These are phyloP conservation scores for Ilyonectria sp. DNA, from an alignment of 2,329 filamentous ascomycete species.

Conservation along the genomic window DNA sequence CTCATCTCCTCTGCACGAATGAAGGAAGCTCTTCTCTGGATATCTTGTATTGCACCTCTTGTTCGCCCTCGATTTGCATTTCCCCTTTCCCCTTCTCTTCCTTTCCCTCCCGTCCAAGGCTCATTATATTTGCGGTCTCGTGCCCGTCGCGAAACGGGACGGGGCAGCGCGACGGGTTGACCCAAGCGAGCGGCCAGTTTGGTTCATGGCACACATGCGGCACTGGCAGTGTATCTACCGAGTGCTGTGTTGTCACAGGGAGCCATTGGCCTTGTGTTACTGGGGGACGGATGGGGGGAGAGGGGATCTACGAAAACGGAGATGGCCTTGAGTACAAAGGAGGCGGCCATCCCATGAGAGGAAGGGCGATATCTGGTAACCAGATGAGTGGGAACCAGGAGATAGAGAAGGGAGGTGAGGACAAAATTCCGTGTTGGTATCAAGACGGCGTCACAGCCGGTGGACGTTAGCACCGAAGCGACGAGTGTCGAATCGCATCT, in stretches of 20 bases:
- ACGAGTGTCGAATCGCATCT: conserved; percentile 28
- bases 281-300: neutral
- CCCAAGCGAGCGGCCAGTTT: conserved; percentile 20
- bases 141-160: neutral
- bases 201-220: conserved; percentile 28
- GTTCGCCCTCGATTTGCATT: neutral
- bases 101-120: neutral
- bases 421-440: neutral
- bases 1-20: conserved; percentile 27
- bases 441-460: conserved; percentile 10
- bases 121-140: conserved; percentile 4
- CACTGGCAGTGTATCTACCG: conserved; percentile 33
- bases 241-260: conserved; percentile 2
- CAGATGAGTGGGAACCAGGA: neutral
- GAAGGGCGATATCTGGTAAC: neutral
- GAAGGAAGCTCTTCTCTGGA: neutral
- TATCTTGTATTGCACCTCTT: conserved; percentile 4
- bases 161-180: conserved; percentile 9
- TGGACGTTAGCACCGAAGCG: conserved; percentile 14
- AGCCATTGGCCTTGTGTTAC: conserved; percentile 8
- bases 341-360: neutral
- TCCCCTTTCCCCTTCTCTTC: neutral
- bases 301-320: conserved; percentile 6
- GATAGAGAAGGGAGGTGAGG: conserved; percentile 8
- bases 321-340: neutral